Evolutionary conservation across 108 stramenopile species (phyloP), one percentile per base, ranked within the genome.

Genomic region (Mediolabrus comicus): DNA sequence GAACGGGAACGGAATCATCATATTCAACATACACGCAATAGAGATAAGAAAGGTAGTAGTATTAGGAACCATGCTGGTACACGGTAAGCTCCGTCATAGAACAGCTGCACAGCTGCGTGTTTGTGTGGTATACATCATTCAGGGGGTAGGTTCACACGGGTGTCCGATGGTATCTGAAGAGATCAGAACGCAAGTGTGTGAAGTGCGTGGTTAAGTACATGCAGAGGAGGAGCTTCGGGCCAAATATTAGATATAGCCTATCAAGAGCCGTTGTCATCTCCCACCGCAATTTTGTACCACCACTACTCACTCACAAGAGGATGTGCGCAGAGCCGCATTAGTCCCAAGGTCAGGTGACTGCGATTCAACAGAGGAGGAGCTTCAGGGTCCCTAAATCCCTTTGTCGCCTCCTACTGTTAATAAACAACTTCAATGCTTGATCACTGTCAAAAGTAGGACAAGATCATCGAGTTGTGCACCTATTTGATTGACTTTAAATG

Each of bases 401-500:
- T 57, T 11, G 56, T 57, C 30, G 56, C 56, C 56, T 32, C 56
- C 56, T 57, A 57, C 56, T 57, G 56, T 49, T 3, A 22, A 22
- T n/a, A n/a, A n/a, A n/a, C n/a, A 8, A 49, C 46, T 8, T 22
- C 46, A 49, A 49, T 6, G 2, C 4, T n/a, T 6, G 19, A 49
- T 24, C 22, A 7, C 46, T 49, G 46, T 22, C 19, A 22, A 7
- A 9, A 49, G 46, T 8, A 24, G 16, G n/a, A n/a, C 46, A 24
- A 49, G 22, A 49, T 6, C 19, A 9, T 49, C 22, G 8, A 41
- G 46, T n/a, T n/a, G n/a, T n/a, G n/a, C 39, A 11, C 39, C 39
- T 41, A 41, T 41, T 41, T 41, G 39, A 11, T 12, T 14, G 14
- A 11, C 39, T 41, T 14, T 14, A 41, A 41, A 14, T 14, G 11